These are phyloP conservation scores for Fusarium sororula DNA, from an alignment of 2,329 filamentous ascomycete genomes.

Conservation along the genomic window DNA sequence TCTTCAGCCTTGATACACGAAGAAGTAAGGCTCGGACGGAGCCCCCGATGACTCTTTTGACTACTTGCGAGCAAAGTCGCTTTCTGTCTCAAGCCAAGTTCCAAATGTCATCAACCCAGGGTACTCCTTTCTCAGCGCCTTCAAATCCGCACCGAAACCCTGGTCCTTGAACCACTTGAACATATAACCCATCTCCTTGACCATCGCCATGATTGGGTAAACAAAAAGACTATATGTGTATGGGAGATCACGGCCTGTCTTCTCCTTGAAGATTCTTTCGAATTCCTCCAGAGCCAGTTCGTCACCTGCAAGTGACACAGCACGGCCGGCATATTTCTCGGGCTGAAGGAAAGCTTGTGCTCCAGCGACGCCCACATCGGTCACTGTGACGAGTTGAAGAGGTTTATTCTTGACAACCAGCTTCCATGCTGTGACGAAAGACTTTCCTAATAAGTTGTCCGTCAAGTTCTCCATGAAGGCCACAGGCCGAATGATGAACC, in stretches of 20 bases:
- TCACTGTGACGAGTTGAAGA: conserved; percentile 18
- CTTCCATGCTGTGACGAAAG: conserved; percentile 47
- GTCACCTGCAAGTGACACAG: conserved; percentile 8
- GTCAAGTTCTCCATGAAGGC: conserved; percentile 54
- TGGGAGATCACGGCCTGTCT: neutral
- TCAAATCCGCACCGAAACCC: conserved; percentile 9
- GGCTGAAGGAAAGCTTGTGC: conserved; percentile 8
- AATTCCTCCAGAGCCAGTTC: conserved; percentile 8
- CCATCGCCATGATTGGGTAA: conserved; percentile 16
- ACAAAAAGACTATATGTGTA: conserved; percentile 11
- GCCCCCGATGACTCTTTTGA: rapidly evolving
- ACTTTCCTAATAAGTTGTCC: conserved; percentile 42
- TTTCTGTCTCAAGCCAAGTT: conserved; percentile 11
- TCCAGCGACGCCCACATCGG: conserved; percentile 1
- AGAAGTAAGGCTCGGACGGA: neutral
- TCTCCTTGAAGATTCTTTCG: neutral
- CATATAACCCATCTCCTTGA: conserved; percentile 20
- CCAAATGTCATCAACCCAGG: conserved; percentile 1
- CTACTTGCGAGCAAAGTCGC: conserved; percentile 10
- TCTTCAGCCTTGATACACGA: neutral
- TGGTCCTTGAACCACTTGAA: conserved; percentile 23
- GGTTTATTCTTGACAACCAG: conserved; percentile 42
- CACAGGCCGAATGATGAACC: conserved; percentile 51
- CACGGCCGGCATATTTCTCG: conserved; percentile 1
- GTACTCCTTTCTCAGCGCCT: conserved; percentile 8